Evolutionary conservation across 768 basidiomycete genomes (phyloP), one percentile per base, ranked within the genome.

Genomic region (Cystoderma amianthinum): DNA sequence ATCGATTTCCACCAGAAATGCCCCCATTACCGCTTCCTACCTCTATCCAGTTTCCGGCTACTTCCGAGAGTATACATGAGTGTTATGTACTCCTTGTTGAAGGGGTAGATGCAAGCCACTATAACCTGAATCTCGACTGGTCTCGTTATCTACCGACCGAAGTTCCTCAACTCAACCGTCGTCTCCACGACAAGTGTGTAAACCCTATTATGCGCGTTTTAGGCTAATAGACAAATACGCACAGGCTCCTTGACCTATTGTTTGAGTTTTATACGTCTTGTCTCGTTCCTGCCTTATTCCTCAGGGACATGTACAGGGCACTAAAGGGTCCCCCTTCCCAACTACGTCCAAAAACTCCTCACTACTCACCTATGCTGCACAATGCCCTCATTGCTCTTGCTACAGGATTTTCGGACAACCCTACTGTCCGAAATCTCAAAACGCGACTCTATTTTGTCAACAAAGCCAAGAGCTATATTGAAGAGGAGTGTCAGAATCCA

Each of bases 281-380:
- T 4, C 64, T 74, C 36, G 63, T 74, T 2, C 72, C 72, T 3
- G 60, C 62, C 5, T 62, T 73, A 23, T 76, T n/a, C n/a, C n/a
- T n/a, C n/a, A n/a, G n/a, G n/a, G n/a, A n/a, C n/a, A n/a, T n/a
- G n/a, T n/a, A n/a, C n/a, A n/a, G n/a, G n/a, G n/a, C n/a, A n/a
- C n/a, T n/a, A n/a, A n/a, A n/a, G n/a, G n/a, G n/a, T n/a, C 68
- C 70, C 1, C 49, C 54, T 33, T 60, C 63, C 1, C 61, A 69
- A 28, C 43, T 57, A 5, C 54, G 63, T 13, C 69, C 69, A 1
- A 71, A 70, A 44, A 69, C 71, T 0, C 57, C 74, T 2, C 80
- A 84, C 47, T 85, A 85, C 56, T 82, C 80, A 2, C 80, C 82
- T 0, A 78, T 85, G 73, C 65, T 85, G 5, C 83, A 85, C 59